Percentiles rank a stretch among this genome's conserved stretches.
phyloP scores from a whole-genome alignment of 2,329 filamentous ascomycete species.

The Magnaporthales sp. region DNA sequence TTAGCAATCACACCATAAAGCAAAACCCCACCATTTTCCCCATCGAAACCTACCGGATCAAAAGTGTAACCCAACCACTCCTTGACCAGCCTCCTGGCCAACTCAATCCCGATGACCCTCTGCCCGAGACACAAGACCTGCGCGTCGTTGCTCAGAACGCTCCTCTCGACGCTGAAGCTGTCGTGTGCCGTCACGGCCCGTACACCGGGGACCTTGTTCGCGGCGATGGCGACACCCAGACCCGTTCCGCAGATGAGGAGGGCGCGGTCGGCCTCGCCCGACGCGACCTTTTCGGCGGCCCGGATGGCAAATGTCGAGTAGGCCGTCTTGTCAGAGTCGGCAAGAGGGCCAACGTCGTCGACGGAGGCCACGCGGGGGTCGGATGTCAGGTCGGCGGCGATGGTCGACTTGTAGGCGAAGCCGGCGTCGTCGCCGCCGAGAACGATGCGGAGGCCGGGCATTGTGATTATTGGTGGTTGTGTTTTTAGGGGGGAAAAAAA shows the following conservation, averaged over 20 bases:
- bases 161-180: constrained; percentile 73
- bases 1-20: background rate
- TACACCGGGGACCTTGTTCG: constrained; percentile 80
- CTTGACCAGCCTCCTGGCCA: constrained; percentile 66
- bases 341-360: constrained; percentile 65
- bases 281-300: constrained; percentile 12
- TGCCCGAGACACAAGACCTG: constrained; percentile 75
- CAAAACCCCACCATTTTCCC: background rate
- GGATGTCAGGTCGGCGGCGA: constrained; percentile 63
- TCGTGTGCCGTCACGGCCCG: constrained; percentile 87
- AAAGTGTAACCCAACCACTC: constrained; percentile 84
- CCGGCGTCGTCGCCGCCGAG: constrained; percentile 39
- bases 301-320: constrained; percentile 60
- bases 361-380: constrained; percentile 59
- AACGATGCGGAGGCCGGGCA: constrained; percentile 20
- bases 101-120: constrained; percentile 71
- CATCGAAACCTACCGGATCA: constrained; percentile 33
- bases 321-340: constrained; percentile 62
- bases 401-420: constrained; percentile 67
- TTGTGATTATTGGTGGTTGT: background rate
- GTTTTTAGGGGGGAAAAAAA: background rate
- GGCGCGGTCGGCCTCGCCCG: constrained; percentile 39
- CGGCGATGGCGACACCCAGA: constrained; percentile 78
- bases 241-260: constrained; percentile 81
- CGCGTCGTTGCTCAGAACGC: constrained; percentile 75